Evolutionary conservation across 2,329 filamentous ascomycete genomes (phyloP), one percentile per base, ranked within the genome.

Genomic region (Lachnellula occidentalis): DNA sequence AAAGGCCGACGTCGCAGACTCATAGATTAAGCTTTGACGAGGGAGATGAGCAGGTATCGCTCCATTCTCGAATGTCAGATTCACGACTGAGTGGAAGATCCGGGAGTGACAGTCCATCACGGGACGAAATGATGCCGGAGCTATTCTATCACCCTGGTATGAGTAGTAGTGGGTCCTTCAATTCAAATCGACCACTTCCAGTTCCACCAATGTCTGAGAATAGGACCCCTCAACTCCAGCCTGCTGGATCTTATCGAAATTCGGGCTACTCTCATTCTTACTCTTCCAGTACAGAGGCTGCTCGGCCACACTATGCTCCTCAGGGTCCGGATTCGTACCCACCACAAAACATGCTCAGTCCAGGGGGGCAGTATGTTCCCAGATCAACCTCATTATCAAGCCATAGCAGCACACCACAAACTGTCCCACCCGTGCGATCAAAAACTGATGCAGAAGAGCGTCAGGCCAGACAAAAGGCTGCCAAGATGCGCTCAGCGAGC

Each of bases 131-230:
- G 58, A 89, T 90, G 58, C 88, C 88, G 17, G 94, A 96, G 64
- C 85, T 97, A 67, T 96, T 96, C 69, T 99, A 95, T 69, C 91
- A 97, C 65, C 92, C 92, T 17, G 90, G 90, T 39, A 83, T 91
- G 67, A 74, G 81, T 59, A 74, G 81, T 58, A 76, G 76, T 72
- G 63, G 77, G 76, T 50, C 84, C n/a, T 83, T 51, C 70, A 87
- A 45, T 82, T 83, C 45, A 21, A 53, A 21, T 81, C 83, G 74
- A 72, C 91, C 72, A 71, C 86, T 76, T 66, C 88, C 74, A 7
- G 73, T 86, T 2, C 83, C 82, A 4, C 67, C 75, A 31, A 76
- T 73, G 45, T 75, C 75, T 7, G 76, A 76, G 59, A 73, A 69
- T 42, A 65, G 71, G 45, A 70, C 72, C 37, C 71, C 75, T 31